phyloP scores from a whole-genome alignment of 805 yeast genomes.

The Kuraishia capsulata region DNA sequence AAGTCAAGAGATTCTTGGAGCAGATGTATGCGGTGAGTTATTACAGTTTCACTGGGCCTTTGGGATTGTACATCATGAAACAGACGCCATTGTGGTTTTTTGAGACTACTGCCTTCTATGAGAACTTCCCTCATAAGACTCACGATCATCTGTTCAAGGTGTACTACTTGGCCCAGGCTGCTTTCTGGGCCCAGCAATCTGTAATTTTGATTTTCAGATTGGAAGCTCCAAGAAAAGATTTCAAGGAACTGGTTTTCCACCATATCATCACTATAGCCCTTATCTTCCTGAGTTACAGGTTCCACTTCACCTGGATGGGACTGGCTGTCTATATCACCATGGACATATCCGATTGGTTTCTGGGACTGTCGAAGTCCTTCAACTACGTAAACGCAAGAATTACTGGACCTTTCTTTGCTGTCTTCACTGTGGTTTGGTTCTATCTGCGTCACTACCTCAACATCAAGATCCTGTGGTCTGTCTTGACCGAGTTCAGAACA shows the following conservation, averaged over 20 bases:
- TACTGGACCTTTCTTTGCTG: slow-evolving; percentile 56
- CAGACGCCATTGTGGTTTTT: slow-evolving; percentile 83
- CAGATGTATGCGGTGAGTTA: slow-evolving; percentile 82
- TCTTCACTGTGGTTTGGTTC: slow-evolving; percentile 70
- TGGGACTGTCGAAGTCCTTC: slow-evolving; percentile 76
- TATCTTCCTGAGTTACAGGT: slow-evolving; percentile 80
- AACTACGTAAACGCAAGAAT: slow-evolving; percentile 70
- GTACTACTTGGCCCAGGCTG: slow-evolving; percentile 86
- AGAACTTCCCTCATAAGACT: slow-evolving; percentile 71
- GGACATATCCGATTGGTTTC: slow-evolving; percentile 91
- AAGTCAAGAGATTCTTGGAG: slow-evolving; percentile 79
- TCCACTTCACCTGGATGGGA: slow-evolving; percentile 97
- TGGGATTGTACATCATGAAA: slow-evolving; percentile 85
- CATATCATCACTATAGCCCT: slow-evolving; percentile 86
- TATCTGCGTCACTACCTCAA: slow-evolving; percentile 86
- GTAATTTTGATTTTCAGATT: slow-evolving; percentile 72
- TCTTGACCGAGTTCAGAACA: slow-evolving; percentile 75
- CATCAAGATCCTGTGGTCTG: slow-evolving; percentile 72
- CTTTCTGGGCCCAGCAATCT: slow-evolving; percentile 97
- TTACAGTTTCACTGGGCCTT: slow-evolving; percentile 72
- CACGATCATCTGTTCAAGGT: slow-evolving; percentile 64
- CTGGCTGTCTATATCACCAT: slow-evolving; percentile 83
- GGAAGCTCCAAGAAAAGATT: slow-evolving; percentile 94
- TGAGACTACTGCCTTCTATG: slow-evolving; percentile 74
- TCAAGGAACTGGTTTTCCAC: slow-evolving; percentile 82